Conservation (phyloP, 1,284 basidiomycete species). For the Boletus albobrunnescens region DNA sequence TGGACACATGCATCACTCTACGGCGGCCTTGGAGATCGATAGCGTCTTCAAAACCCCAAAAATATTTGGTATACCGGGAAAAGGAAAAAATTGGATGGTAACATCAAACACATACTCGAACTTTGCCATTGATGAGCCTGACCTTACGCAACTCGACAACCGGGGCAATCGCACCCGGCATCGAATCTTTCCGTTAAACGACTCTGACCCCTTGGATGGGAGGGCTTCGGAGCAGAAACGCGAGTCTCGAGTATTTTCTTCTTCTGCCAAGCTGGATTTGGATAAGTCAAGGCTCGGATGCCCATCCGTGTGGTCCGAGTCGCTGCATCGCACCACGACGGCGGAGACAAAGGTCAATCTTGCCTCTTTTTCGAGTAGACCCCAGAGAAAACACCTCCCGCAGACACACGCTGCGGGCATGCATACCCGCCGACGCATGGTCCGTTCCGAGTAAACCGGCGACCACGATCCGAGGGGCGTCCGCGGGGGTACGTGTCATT, state of each 20-base stretch:
- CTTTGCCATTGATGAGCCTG: background rate
- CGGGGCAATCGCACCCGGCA: background rate
- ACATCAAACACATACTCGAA: background rate
- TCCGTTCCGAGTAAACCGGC: no score
- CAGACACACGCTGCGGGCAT: background rate
- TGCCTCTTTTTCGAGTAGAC: background rate
- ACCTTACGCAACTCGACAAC: background rate
- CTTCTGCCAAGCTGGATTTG: background rate
- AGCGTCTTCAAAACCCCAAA: constrained; percentile 1
- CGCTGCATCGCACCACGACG: constrained; percentile 2
- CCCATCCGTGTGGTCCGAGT: background rate
- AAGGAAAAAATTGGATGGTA: background rate
- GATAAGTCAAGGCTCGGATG: background rate
- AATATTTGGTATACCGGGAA: background rate
- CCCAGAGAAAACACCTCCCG: background rate
- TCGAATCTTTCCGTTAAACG: background rate
- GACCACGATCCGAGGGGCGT: no score
- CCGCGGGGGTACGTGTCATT: background rate
- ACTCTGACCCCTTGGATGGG: background rate
- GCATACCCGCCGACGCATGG: background rate
- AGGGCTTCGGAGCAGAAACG: background rate
- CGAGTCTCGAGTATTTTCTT: background rate
- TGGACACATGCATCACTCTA: background rate
- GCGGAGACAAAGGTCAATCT: background rate
- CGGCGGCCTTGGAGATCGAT: constrained; percentile 1